phyloP scores from a whole-genome alignment of 2,329 filamentous ascomycete genomes.

The Neocucurbitaria cava region DNA sequence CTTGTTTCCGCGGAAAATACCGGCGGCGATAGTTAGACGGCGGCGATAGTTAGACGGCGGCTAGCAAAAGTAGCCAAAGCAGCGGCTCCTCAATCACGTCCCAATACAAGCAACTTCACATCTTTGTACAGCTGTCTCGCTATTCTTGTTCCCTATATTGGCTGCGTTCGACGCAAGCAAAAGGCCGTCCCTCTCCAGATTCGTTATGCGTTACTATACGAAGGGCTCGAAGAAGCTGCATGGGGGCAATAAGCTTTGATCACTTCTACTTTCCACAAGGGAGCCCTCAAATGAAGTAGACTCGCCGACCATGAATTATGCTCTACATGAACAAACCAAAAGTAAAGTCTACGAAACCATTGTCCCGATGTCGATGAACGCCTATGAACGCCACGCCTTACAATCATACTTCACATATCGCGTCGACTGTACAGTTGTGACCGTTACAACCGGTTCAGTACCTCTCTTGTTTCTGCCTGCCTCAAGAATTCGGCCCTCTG shows the following conservation, averaged over 20 bases:
- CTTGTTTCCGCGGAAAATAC: neutral
- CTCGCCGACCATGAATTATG: neutral
- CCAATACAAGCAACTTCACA: neutral
- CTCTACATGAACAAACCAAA: neutral
- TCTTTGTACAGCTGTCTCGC: neutral
- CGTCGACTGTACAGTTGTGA: neutral
- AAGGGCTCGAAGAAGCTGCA: too few relatives aligned
- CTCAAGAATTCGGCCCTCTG: conserved; percentile 47
- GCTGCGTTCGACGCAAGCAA: neutral
- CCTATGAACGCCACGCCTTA: conserved; percentile 1
- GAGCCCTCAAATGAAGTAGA: neutral
- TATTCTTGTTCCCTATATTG: neutral
- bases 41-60: too few relatives aligned
- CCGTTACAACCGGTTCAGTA: conserved; percentile 7
- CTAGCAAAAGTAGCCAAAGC: too few relatives aligned
- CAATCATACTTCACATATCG: conserved; percentile 4
- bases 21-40: too few relatives aligned
- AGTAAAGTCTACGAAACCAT: neutral
- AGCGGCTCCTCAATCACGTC: neutral
- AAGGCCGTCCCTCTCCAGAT: neutral
- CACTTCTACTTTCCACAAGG: neutral
- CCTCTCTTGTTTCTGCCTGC: conserved; percentile 26
- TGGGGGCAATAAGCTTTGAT: neutral
- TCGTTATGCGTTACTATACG: neutral
- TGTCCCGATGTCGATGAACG: neutral